A percentile compares a stretch with the other conserved stretches of the same genome.
phyloP scores from a whole-genome alignment of 1,284 basidiomycete genomes.

The Rugosomyces carneus region DNA sequence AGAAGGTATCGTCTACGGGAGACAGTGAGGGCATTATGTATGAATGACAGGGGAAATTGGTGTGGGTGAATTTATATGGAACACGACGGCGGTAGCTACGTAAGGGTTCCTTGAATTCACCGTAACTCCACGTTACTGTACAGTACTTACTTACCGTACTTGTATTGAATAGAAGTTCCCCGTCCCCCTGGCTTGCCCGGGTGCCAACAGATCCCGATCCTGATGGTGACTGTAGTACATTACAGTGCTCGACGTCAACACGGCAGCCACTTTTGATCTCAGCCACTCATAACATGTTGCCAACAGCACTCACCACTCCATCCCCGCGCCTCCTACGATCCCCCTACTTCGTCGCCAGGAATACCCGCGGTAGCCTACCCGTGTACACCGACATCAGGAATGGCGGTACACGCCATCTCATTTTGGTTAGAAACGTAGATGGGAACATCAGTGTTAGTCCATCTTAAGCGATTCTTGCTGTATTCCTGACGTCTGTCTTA shows the following conservation, averaged over 20 bases:
- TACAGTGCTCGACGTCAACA: not conserved
- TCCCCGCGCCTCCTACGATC: slow-evolving; percentile 4
- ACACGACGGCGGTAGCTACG: slow-evolving; percentile 19
- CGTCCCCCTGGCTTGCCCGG: too few relatives aligned
- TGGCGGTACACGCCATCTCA: slow-evolving; percentile 47
- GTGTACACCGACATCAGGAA: slow-evolving; percentile 71
- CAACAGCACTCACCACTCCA: not conserved
- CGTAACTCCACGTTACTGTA: slow-evolving; percentile 14
- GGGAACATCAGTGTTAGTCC: slow-evolving; percentile 32
- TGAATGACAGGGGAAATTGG: slow-evolving; percentile 3
- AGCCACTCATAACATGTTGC: too few relatives aligned
- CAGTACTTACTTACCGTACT: too few relatives aligned
- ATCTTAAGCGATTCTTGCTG: not conserved
- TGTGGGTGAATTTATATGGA: slow-evolving; percentile 19
- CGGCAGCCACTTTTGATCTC: slow-evolving; percentile 14
- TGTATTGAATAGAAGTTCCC: too few relatives aligned
- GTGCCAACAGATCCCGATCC: too few relatives aligned
- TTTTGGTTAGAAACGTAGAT: slow-evolving; percentile 37
- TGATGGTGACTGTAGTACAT: too few relatives aligned
- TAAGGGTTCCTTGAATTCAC: slow-evolving; percentile 16
- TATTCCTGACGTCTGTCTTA: slow-evolving; percentile 8
- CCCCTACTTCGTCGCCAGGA: slow-evolving; percentile 59
- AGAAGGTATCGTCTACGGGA: slow-evolving; percentile 6
- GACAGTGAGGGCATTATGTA: slow-evolving; percentile 4
- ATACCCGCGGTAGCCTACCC: slow-evolving; percentile 57